These are phyloP conservation scores for Fusarium albosuccineum DNA, from an alignment of 2,329 filamentous ascomycete genomes.

Conservation along the genomic window DNA sequence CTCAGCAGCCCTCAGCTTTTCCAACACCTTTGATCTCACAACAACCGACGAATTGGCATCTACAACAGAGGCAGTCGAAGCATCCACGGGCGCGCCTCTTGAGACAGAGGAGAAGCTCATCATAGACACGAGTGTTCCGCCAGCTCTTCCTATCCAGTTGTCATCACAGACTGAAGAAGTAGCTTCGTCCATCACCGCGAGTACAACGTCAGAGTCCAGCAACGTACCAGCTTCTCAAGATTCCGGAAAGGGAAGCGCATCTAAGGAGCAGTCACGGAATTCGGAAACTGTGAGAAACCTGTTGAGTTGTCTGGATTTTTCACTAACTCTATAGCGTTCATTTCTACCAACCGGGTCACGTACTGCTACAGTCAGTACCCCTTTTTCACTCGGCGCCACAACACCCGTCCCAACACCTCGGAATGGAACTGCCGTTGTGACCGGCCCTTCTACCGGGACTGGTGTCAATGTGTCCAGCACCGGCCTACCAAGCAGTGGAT, in stretches of 20 bases:
- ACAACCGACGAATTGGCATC: not conserved
- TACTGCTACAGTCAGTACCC: not conserved
- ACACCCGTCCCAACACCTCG: not conserved
- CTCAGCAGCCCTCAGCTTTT: not conserved
- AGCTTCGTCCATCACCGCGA: not conserved
- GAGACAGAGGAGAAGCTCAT: not conserved
- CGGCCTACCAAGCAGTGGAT: not conserved
- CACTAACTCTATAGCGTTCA: not conserved
- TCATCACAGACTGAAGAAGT: not conserved
- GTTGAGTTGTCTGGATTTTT: no score
- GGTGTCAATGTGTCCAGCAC: not conserved
- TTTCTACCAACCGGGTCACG: not conserved
- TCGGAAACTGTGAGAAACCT: not conserved
- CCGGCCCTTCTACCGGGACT: not conserved
- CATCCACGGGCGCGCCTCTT: not conserved
- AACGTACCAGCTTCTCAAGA: no score
- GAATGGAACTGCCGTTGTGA: slow-evolving; percentile 1
- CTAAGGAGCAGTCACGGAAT: not conserved
- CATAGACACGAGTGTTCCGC: not conserved
- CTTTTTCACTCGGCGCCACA: not conserved
- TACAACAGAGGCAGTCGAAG: not conserved
- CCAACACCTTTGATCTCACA: not conserved
- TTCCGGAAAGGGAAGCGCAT: not conserved
- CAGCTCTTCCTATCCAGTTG: not conserved
- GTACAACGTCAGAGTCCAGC: not conserved